Percentiles rank a stretch among this genome's conserved stretches.
phyloP scores from a whole-genome alignment of 257 asterid species.

The Solanum lycopersicoides region DNA sequence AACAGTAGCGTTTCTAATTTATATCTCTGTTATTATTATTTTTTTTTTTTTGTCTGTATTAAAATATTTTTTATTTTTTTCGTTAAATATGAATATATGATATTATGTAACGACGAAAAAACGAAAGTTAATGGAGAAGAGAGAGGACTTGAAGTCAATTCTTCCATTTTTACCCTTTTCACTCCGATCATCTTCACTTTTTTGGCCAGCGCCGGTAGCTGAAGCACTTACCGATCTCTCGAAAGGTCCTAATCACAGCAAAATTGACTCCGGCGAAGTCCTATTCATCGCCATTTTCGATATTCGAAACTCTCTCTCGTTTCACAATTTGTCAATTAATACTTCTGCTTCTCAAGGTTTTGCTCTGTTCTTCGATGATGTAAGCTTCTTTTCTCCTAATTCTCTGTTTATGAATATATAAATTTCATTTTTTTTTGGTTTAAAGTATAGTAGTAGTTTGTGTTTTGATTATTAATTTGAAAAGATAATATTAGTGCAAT shows the following conservation, averaged over 20 bases:
- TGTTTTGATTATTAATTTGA: not conserved
- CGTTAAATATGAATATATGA: no score
- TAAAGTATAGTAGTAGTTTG: not conserved
- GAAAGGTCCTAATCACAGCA: conserved; percentile 62
- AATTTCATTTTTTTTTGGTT: not conserved
- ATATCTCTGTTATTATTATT: not conserved
- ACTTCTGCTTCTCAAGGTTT: conserved; percentile 46
- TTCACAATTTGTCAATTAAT: conserved; percentile 14
- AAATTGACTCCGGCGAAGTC: conserved; percentile 55
- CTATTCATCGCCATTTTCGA: conserved; percentile 59
- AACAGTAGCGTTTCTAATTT: not conserved
- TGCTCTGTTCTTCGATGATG: conserved; percentile 67
- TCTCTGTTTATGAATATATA: not conserved
- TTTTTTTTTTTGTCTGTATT: not conserved
- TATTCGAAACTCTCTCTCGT: conserved; percentile 40
- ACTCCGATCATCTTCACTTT: conserved; percentile 48
- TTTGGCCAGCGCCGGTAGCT: conserved; percentile 49
- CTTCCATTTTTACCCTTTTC: conserved; percentile 48
- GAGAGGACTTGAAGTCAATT: conserved; percentile 31
- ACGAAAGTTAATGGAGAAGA: not conserved
- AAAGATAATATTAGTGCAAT: not conserved
- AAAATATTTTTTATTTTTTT: no score
- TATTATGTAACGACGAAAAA: no score
- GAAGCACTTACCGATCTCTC: conserved; percentile 65
- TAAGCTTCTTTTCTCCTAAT: conserved; percentile 6